Percentiles rank a stretch among this genome's conserved stretches.
Conservation (phyloP, 106 monocot genomes). For the Dioscorea alata region DNA sequence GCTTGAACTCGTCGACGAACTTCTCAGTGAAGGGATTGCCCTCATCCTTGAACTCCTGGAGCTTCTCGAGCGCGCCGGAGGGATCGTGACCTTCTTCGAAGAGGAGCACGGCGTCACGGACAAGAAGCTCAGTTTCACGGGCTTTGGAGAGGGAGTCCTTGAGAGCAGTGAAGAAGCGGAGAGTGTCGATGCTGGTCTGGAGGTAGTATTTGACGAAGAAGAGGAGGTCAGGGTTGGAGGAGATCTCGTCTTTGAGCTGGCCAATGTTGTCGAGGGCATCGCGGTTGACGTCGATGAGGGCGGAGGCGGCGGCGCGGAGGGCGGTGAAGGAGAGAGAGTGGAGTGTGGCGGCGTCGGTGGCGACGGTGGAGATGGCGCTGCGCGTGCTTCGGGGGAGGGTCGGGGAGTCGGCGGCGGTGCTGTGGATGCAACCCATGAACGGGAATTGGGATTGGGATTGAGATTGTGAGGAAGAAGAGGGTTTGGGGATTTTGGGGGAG, state of each 20-base stretch:
- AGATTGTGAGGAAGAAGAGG: too few relatives aligned
- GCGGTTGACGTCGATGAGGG: slow-evolving; percentile 37
- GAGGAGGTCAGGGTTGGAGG: slow-evolving; percentile 35
- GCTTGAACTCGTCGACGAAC: slow-evolving; percentile 34
- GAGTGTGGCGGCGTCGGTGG: slow-evolving; percentile 15
- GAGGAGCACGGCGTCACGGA: slow-evolving; percentile 26
- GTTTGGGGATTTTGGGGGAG: too few relatives aligned
- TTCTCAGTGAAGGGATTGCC: slow-evolving; percentile 44
- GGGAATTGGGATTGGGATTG: neutral
- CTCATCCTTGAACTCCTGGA: slow-evolving; percentile 25
- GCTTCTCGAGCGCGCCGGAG: slow-evolving; percentile 23
- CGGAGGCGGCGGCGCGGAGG: slow-evolving; percentile 28
- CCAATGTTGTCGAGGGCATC: slow-evolving; percentile 44
- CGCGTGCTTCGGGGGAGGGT: slow-evolving; percentile 26
- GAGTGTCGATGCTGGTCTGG: slow-evolving; percentile 35
- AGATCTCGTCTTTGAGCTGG: slow-evolving; percentile 33
- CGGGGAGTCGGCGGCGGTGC: slow-evolving; percentile 9
- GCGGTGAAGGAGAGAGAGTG: slow-evolving; percentile 40
- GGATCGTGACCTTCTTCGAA: slow-evolving; percentile 12
- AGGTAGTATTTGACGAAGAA: slow-evolving; percentile 51
- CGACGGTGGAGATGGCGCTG: slow-evolving; percentile 31
- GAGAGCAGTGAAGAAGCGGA: slow-evolving; percentile 48
- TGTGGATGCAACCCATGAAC: neutral
- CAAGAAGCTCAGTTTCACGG: slow-evolving; percentile 26
- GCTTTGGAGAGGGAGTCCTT: slow-evolving; percentile 35